Evolutionary conservation across 352 stramenopile species (phyloP), one percentile per base, ranked within the genome.

Genomic region (Phytophthora brassicae): DNA sequence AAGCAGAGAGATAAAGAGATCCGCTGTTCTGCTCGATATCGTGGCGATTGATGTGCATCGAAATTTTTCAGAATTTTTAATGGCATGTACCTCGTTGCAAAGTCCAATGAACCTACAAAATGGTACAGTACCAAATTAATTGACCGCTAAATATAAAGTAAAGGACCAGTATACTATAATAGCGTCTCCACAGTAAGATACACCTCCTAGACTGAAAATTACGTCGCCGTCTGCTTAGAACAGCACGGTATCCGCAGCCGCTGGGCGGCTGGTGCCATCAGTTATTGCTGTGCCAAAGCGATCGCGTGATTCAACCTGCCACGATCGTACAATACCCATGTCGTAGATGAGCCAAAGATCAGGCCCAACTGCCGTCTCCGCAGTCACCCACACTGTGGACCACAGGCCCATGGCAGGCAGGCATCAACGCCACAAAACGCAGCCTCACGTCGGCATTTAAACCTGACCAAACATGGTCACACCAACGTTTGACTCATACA

Each of bases 291-390:
- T 45, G 39, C 39, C 39, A 19, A 19, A 45, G 33, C 24, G n/a
- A 43, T 56, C 17, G 24, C 29, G n/a, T 13, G 28, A 35, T 56
- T 56, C 22, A 47, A 56, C 20, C 22, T 22, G 28, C 38, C 35
- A 51, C 60, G 39, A 68, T 16, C 14, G 22, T 29, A 68, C 60
- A 45, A 68, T 45, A 48, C 60, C 35, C 55, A 61, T 56, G 50
- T 20, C 48, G 35, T 39, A 61, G 54, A 65, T 26, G 38, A 64
- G 56, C 28, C 38, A 38, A 41, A 47, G 17, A 38, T 38, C 23
- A 29, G 38, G 7, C 39, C 16, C 6, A 26, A 26, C 16, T 13
- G n/a, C 33, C 16, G 6, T 17, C 36, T 43, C 39, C 17, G 39
- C 3, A 19, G 16, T 9, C 39, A 45, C 35, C 35, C 12, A 45